Evolutionary conservation across 352 stramenopile genomes (phyloP).

Genomic region (Globisporangium viniferum): DNA sequence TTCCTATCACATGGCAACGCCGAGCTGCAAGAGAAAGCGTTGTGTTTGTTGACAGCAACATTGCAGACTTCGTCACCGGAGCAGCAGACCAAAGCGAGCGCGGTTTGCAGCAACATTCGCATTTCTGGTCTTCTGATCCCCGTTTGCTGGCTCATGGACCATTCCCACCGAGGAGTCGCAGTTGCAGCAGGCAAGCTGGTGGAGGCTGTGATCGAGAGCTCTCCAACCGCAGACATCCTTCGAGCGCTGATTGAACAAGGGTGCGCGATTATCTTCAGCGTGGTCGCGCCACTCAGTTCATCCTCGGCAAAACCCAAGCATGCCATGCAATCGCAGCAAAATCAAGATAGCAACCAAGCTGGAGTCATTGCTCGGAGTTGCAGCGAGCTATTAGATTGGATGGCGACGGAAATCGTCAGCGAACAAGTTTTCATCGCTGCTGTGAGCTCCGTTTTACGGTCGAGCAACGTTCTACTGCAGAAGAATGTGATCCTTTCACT

Average conservation of each 20-base stretch:
- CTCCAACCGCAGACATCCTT: slow-evolving; percentile 3
- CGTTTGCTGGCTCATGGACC: slow-evolving; percentile 15
- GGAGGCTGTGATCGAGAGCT: slow-evolving; percentile 4
- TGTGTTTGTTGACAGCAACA: neutral
- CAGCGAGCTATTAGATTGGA: slow-evolving; percentile 5
- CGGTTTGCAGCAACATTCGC: slow-evolving; percentile 3
- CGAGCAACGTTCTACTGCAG: slow-evolving; percentile 17
- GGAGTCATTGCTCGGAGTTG: neutral
- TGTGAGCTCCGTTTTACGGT: slow-evolving; percentile 8
- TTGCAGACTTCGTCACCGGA: neutral
- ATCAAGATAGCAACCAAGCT: neutral
- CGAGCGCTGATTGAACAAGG: slow-evolving; percentile 16
- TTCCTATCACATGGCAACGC: slow-evolving; percentile 6
- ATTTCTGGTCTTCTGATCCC: slow-evolving; percentile 12
- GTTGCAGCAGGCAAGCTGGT: slow-evolving; percentile 3
- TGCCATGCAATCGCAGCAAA: neutral
- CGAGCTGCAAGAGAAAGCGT: slow-evolving; percentile 11
- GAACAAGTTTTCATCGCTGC: slow-evolving; percentile 4
- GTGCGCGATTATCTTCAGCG: slow-evolving; percentile 1
- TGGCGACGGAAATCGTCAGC: neutral
- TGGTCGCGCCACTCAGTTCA: neutral
- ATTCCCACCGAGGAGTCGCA: neutral
- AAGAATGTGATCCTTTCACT: slow-evolving; percentile 15
- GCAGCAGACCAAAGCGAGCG: neutral
- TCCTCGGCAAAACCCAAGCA: neutral